Evolutionary conservation across 2,329 filamentous ascomycete genomes (phyloP).

Genomic region (Thielaviopsis euricoi): DNA sequence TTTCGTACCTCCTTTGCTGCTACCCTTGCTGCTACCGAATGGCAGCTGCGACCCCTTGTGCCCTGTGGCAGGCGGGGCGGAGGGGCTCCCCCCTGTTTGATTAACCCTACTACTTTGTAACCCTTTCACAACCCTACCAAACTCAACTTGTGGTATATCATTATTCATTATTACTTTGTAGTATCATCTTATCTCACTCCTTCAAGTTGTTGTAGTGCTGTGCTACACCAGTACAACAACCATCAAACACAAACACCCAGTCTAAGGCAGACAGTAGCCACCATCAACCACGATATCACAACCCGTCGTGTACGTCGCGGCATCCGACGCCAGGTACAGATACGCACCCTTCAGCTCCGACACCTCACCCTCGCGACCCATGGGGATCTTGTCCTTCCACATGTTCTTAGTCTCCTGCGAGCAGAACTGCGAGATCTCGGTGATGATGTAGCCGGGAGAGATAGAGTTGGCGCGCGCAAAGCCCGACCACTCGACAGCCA

Average conservation of each 20-base stretch:
- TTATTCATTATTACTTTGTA: neutral
- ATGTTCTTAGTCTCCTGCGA: conserved; percentile 49
- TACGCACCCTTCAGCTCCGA: conserved; percentile 72
- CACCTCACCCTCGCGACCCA: conserved; percentile 45
- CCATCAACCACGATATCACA: conserved; percentile 61
- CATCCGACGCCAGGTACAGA: conserved; percentile 66
- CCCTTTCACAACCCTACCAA: neutral
- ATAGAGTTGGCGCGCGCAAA: conserved; percentile 59
- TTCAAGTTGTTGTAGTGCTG: too few species aligned
- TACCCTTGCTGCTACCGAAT: too few species aligned
- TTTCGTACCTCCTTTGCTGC: too few species aligned
- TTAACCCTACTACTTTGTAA: neutral
- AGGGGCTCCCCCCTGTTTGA: neutral
- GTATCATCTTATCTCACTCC: too few species aligned
- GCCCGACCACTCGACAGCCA: conserved; percentile 62
- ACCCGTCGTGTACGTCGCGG: conserved; percentile 67
- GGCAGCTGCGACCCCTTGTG: too few species aligned
- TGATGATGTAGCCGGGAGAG: conserved; percentile 61
- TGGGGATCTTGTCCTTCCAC: conserved; percentile 36
- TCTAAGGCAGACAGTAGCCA: conserved; percentile 43
- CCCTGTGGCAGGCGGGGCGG: too few species aligned
- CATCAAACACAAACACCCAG: neutral
- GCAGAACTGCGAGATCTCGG: conserved; percentile 44
- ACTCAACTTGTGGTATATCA: neutral
- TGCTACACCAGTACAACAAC: too few species aligned